A percentile compares a stretch with the other conserved stretches of the same genome.
Evolutionary conservation across 1,139 yeast species (phyloP).

Genomic region (Schwanniomyces etchellsii): DNA sequence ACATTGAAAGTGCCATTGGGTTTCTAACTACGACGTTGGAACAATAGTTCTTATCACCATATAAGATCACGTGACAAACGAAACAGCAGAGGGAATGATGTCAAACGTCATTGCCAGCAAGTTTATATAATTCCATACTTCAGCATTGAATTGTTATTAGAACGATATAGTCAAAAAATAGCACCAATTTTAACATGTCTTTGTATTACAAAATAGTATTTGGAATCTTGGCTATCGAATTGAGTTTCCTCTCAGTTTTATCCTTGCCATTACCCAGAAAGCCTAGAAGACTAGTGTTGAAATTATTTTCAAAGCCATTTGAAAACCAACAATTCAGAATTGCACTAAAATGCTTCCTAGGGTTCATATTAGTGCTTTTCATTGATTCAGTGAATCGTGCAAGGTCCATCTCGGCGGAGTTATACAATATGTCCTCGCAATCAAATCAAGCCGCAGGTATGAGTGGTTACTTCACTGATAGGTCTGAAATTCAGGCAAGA

Average conservation of each 20-base stretch:
- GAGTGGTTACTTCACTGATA: conserved; percentile 40
- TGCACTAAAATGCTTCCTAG: conserved; percentile 75
- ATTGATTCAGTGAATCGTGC: conserved; percentile 87
- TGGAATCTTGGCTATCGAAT: conserved; percentile 67
- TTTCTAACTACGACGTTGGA: conserved; percentile 8
- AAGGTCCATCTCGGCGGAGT: conserved; percentile 61
- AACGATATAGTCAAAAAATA: not conserved
- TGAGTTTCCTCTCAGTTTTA: conserved; percentile 73
- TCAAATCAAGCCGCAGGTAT: conserved; percentile 14
- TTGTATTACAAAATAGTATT: conserved; percentile 73
- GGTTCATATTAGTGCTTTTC: conserved; percentile 79
- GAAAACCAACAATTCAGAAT: conserved; percentile 67
- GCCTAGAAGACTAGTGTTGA: conserved; percentile 63
- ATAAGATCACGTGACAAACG: conserved; percentile 1
- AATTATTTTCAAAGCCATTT: conserved; percentile 64
- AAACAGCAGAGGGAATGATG: not conserved
- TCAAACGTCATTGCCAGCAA: not conserved
- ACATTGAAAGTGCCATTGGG: conserved; percentile 38
- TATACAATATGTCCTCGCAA: conserved; percentile 22
- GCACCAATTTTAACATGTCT: conserved; percentile 43
- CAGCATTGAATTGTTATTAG: too few relatives aligned
- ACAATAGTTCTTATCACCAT: not conserved
- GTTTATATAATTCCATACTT: not conserved
- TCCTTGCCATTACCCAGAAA: conserved; percentile 82
- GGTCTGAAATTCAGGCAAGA: conserved; percentile 82